These are phyloP conservation scores for Cyclotella baltica DNA, from an alignment of 108 stramenopile species.

Conservation along the genomic window DNA sequence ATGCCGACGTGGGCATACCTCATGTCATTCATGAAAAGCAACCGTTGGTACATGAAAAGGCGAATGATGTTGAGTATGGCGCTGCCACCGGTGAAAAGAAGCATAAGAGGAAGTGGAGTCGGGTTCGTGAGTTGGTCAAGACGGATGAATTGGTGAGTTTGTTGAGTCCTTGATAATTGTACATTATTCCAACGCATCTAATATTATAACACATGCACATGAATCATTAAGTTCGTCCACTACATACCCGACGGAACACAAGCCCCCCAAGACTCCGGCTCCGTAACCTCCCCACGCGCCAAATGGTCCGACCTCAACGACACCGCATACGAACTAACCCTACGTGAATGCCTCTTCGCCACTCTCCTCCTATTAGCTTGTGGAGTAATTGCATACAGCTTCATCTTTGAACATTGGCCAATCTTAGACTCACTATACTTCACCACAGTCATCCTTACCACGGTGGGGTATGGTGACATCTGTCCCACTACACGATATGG, in stretches of 20 bases:
- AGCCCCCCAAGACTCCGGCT: no score
- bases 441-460: constrained; percentile 53
- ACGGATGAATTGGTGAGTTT: constrained; percentile 8
- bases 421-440: constrained; percentile 74
- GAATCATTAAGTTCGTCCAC: neutral
- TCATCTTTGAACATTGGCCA: constrained; percentile 59
- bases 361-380: constrained; percentile 48
- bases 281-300: neutral
- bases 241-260: neutral
- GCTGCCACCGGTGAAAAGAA: neutral
- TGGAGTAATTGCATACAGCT: constrained; percentile 62
- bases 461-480: constrained; percentile 47
- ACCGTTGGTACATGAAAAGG: neutral
- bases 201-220: neutral
- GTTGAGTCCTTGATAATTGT: no score
- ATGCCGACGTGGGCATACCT: neutral
- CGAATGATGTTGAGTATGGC: constrained; percentile 1
- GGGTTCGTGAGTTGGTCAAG: neutral
- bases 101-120: neutral
- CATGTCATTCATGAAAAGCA: neutral
- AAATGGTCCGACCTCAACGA: constrained; percentile 35
- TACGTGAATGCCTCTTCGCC: constrained; percentile 59
- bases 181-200: no score
- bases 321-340: constrained; percentile 21
- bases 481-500: constrained; percentile 46